Conservation (phyloP, 352 stramenopile species). For the Pythium rhizo-oryzae region DNA sequence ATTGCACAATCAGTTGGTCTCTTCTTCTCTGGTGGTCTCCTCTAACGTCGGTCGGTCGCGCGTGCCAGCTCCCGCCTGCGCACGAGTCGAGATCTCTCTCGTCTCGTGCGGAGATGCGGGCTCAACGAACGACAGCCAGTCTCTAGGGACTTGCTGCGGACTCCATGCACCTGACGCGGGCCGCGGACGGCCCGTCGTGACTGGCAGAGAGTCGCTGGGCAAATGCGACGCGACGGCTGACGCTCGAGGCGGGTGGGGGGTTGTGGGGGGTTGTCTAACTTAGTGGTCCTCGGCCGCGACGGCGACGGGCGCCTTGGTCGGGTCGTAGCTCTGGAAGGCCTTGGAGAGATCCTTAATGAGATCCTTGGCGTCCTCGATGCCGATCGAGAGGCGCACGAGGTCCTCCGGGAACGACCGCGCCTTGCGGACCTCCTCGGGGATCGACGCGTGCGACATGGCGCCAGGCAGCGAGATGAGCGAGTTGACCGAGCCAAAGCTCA, state of each 20-base stretch:
- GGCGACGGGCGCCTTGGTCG: background rate
- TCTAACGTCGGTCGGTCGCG: background rate
- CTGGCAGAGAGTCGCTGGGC: conserved; percentile 30
- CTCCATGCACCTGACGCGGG: conserved; percentile 27
- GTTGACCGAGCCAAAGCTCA: conserved; percentile 93
- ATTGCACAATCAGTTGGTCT: conserved; percentile 6
- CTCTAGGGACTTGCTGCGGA: conserved; percentile 5
- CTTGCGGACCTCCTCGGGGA: conserved; percentile 92
- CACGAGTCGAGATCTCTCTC: background rate
- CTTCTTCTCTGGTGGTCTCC: background rate
- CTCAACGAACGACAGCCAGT: background rate
- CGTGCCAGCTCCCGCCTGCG: conserved; percentile 26
- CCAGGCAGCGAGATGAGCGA: conserved; percentile 91
- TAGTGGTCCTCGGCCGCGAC: conserved; percentile 9
- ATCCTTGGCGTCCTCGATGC: conserved; percentile 94
- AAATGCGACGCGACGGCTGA: background rate
- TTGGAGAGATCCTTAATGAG: conserved; percentile 93
- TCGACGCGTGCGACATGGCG: conserved; percentile 96
- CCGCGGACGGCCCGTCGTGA: conserved; percentile 24
- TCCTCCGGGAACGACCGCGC: conserved; percentile 92
- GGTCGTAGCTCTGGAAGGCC: conserved; percentile 77
- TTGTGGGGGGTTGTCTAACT: conserved; percentile 4
- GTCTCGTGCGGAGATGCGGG: conserved; percentile 4
- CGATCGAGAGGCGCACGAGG: conserved; percentile 94
- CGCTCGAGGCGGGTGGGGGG: background rate